Conservation (phyloP, 495 filamentous ascomycete genomes). For the Hypoxylon trugodes region DNA sequence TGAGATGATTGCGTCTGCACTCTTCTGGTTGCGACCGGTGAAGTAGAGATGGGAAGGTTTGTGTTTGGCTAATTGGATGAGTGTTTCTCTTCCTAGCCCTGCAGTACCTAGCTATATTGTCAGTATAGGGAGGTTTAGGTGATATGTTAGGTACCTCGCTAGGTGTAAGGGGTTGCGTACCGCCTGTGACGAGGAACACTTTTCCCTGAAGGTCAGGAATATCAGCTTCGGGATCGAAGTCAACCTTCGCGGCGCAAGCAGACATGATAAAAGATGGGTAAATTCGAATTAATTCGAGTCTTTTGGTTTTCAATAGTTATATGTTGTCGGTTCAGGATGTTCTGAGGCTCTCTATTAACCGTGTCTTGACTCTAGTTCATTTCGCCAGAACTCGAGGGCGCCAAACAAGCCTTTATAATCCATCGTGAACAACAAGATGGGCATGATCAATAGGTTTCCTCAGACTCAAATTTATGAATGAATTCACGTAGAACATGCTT, state of each 20-base stretch:
- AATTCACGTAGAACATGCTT: no score
- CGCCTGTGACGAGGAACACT: constrained; percentile 68
- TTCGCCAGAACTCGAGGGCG: background rate
- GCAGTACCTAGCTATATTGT: constrained; percentile 58
- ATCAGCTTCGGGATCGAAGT: constrained; percentile 62
- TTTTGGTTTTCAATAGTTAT: no score
- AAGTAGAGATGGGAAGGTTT: constrained; percentile 67
- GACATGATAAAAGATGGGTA: background rate
- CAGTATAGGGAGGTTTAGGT: background rate
- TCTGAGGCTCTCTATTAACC: background rate
- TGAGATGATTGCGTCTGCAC: constrained; percentile 3
- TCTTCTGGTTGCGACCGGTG: constrained; percentile 61
- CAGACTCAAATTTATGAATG: no score
- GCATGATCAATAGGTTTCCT: no score
- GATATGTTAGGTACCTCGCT: no score
- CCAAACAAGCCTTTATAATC: background rate
- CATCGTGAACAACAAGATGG: no score
- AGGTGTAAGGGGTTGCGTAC: constrained; percentile 41
- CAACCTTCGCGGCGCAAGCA: background rate
- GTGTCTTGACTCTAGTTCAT: background rate
- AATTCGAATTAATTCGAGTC: no score
- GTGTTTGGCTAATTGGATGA: constrained; percentile 67
- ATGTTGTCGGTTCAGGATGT: background rate
- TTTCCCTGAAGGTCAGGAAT: constrained; percentile 63
- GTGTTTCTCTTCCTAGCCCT: constrained; percentile 69